Conservation (phyloP, 2,329 filamentous ascomycete genomes). For the Ilyonectria robusta region DNA sequence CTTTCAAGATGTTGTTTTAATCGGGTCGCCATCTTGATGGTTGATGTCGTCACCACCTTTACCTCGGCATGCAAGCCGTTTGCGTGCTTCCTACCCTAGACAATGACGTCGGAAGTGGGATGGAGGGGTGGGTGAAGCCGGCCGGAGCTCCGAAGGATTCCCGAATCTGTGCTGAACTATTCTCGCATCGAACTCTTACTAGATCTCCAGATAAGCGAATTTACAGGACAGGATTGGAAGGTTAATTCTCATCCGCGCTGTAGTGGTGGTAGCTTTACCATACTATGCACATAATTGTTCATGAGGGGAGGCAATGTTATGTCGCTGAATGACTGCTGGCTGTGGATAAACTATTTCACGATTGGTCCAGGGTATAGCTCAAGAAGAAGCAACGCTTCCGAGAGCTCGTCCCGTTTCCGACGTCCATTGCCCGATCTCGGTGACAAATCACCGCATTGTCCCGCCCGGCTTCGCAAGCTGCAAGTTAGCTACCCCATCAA, state of each 20-base stretch:
- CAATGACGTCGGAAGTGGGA: constrained; percentile 22
- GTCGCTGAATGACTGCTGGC: not conserved
- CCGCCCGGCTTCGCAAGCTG: constrained; percentile 36
- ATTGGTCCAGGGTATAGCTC: not conserved
- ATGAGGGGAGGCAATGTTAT: not conserved
- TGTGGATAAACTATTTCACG: constrained; percentile 3
- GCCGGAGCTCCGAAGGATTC: constrained; percentile 13
- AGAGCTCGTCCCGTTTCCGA: not conserved
- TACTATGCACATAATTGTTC: not conserved
- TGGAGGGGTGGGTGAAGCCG: constrained; percentile 8
- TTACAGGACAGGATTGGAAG: not conserved
- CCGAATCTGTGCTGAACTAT: constrained; percentile 9
- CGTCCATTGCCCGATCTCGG: constrained; percentile 6
- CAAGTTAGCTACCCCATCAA: constrained; percentile 3
- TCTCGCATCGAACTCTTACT: constrained; percentile 8
- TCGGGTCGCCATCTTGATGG: constrained; percentile 2
- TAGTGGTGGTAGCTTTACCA: not conserved
- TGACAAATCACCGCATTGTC: constrained; percentile 38
- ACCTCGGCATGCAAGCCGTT: not conserved
- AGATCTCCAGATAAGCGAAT: constrained; percentile 22
- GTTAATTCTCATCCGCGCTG: not conserved
- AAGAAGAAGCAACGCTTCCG: constrained; percentile 4
- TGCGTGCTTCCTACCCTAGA: constrained; percentile 8
- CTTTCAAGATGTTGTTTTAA: not conserved
- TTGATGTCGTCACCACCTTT: constrained; percentile 27